phyloP scores from a whole-genome alignment of 495 filamentous ascomycete genomes.

The Penicilliopsis zonata region DNA sequence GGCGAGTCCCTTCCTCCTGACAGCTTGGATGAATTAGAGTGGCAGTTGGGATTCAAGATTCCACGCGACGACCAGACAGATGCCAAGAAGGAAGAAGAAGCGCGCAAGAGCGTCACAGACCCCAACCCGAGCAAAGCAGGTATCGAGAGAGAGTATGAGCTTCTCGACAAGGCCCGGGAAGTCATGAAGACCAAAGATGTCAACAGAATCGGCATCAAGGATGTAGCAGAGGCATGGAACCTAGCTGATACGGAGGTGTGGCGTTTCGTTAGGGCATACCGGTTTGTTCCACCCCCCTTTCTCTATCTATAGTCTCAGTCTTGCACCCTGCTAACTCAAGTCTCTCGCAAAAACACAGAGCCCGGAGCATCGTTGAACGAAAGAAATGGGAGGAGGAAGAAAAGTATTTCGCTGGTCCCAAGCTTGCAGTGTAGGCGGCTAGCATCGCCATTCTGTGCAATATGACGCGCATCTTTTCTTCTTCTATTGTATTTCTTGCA shows the following conservation, averaged over 20 bases:
- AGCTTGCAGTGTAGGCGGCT: not conserved
- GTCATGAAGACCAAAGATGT: slow-evolving; percentile 30
- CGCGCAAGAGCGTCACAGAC: slow-evolving; percentile 23
- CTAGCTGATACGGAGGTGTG: slow-evolving; percentile 86
- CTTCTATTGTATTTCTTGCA: not conserved
- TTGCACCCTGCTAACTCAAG: slow-evolving; percentile 7
- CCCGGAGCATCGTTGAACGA: slow-evolving; percentile 32
- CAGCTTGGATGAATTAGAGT: slow-evolving; percentile 58
- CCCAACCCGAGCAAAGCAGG: slow-evolving; percentile 33
- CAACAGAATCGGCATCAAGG: slow-evolving; percentile 30
- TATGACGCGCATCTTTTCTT: not conserved
- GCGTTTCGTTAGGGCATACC: slow-evolving; percentile 72
- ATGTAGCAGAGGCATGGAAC: slow-evolving; percentile 82
- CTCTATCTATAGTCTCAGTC: slow-evolving; percentile 1
- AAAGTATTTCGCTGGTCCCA: slow-evolving; percentile 24
- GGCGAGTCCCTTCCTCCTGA: slow-evolving; percentile 27
- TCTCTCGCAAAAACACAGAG: slow-evolving; percentile 13
- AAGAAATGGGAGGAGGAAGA: slow-evolving; percentile 36
- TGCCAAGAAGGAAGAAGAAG: slow-evolving; percentile 40
- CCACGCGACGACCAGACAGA: slow-evolving; percentile 41
- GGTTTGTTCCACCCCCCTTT: slow-evolving; percentile 12
- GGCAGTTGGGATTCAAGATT: slow-evolving; percentile 79
- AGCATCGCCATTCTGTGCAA: not conserved
- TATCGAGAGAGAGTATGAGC: slow-evolving; percentile 42
- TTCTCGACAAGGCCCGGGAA: slow-evolving; percentile 49